Percentiles rank a stretch among this genome's conserved stretches.
Evolutionary conservation across 768 basidiomycete genomes (phyloP).

Genomic region (Kwoniella heveanensis): DNA sequence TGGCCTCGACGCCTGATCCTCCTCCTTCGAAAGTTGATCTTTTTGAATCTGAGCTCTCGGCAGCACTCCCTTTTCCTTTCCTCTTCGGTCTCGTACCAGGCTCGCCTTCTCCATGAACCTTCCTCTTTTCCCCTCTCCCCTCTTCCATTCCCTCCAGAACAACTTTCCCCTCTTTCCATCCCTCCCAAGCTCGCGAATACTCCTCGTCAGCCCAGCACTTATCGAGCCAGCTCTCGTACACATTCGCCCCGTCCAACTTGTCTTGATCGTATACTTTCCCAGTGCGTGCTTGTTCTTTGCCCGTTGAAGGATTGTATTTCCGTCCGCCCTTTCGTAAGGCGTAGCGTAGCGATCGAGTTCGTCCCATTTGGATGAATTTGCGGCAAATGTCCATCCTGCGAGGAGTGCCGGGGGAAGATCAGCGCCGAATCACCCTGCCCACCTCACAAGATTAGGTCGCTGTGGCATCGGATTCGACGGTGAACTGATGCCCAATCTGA

Average conservation of each 20-base stretch:
- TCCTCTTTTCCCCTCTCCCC: neutral
- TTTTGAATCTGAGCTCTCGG: too few relatives aligned
- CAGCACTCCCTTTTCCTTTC: neutral
- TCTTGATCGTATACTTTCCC: constrained; percentile 50
- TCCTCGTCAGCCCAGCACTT: constrained; percentile 43
- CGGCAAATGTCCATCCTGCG: constrained; percentile 51
- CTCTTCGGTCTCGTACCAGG: too few relatives aligned
- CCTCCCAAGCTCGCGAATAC: constrained; percentile 38
- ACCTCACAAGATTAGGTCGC: neutral
- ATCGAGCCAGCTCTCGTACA: constrained; percentile 41
- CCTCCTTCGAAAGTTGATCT: too few relatives aligned
- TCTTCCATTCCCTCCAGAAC: neutral
- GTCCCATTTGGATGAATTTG: constrained; percentile 55
- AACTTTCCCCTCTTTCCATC: constrained; percentile 31
- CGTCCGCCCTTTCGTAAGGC: constrained; percentile 47
- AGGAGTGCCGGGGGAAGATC: neutral
- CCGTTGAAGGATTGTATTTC: constrained; percentile 41
- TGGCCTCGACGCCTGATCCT: too few relatives aligned
- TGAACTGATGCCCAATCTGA: too few relatives aligned
- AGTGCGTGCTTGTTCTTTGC: constrained; percentile 40
- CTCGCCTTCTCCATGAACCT: too few relatives aligned
- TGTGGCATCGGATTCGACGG: neutral
- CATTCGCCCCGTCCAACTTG: constrained; percentile 45
- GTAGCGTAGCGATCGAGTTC: constrained; percentile 52
- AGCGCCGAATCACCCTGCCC: too few relatives aligned